Evolutionary conservation across 768 basidiomycete species (phyloP).

Genomic region (Strobilomyces dryophilus): DNA sequence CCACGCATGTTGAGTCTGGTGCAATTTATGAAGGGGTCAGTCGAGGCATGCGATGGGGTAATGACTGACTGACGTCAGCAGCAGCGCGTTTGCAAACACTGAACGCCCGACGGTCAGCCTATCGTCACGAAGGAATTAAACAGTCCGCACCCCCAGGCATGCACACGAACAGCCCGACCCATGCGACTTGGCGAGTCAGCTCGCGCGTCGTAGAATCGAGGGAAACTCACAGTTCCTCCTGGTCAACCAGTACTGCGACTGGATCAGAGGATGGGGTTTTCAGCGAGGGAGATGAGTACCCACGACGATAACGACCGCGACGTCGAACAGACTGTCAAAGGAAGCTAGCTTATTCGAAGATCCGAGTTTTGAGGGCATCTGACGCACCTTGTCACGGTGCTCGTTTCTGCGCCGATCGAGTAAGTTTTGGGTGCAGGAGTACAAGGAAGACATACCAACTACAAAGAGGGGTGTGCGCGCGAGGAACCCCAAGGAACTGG

Average conservation of each 20-base stretch:
- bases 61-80: slow-evolving; percentile 14
- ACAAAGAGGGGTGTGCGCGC: neutral
- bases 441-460: slow-evolving; percentile 11
- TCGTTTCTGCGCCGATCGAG: slow-evolving; percentile 14
- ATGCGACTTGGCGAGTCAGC: slow-evolving; percentile 7
- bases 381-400: slow-evolving; percentile 11
- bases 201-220: neutral
- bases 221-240: slow-evolving; percentile 7
- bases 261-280: neutral
- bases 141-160: slow-evolving; percentile 18
- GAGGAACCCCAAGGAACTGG: slow-evolving; percentile 4
- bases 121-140: too few relatives aligned
- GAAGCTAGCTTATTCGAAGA: neutral
- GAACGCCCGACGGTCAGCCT: neutral
- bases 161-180: slow-evolving; percentile 12
- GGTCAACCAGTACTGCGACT: slow-evolving; percentile 17
- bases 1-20: slow-evolving; percentile 13
- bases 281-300: neutral
- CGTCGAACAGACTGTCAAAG: slow-evolving; percentile 5
- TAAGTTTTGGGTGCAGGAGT: neutral
- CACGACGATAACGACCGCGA: slow-evolving; percentile 10
- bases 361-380: neutral
- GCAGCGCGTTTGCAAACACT: slow-evolving; percentile 20
- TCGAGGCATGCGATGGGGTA: neutral
- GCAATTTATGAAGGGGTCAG: neutral